Evolutionary conservation across 1,139 yeast genomes (phyloP).

Genomic region (Nakaseomyces sp.): DNA sequence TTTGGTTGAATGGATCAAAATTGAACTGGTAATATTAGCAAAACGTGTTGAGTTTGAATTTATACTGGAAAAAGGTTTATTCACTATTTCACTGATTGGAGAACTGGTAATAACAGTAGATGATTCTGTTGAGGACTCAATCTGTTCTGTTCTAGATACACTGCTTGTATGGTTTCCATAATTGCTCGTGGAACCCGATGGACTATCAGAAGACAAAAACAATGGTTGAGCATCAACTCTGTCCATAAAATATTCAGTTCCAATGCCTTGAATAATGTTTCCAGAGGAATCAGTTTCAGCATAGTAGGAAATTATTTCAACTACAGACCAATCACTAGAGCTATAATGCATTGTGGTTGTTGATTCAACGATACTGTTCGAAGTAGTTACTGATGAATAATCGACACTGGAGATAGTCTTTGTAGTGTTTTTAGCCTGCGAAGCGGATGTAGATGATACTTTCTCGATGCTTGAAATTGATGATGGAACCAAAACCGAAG

Average conservation of each 20-base stretch:
- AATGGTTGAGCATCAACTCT: constrained; percentile 2
- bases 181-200: not conserved
- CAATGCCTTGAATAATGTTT: not conserved
- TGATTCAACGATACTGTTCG: not conserved
- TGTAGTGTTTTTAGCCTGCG: too few relatives aligned
- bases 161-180: not conserved
- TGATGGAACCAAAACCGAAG: too few relatives aligned
- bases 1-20: not conserved
- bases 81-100: too few relatives aligned
- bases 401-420: not conserved
- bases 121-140: not conserved
- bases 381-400: too few relatives aligned
- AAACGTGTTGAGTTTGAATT: not conserved
- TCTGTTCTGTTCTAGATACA: not conserved
- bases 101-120: not conserved
- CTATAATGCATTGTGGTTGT: not conserved
- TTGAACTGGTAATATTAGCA: not conserved
- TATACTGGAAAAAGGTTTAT: too few relatives aligned
- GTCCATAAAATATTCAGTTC: not conserved
- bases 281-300: not conserved
- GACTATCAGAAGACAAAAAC: not conserved
- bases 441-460: too few relatives aligned
- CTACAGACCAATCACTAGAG: constrained; percentile 1
- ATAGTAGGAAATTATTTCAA: not conserved
- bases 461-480: too few relatives aligned